phyloP scores from a whole-genome alignment of 2,329 filamentous ascomycete species.

The Plenodomus lindquistii region DNA sequence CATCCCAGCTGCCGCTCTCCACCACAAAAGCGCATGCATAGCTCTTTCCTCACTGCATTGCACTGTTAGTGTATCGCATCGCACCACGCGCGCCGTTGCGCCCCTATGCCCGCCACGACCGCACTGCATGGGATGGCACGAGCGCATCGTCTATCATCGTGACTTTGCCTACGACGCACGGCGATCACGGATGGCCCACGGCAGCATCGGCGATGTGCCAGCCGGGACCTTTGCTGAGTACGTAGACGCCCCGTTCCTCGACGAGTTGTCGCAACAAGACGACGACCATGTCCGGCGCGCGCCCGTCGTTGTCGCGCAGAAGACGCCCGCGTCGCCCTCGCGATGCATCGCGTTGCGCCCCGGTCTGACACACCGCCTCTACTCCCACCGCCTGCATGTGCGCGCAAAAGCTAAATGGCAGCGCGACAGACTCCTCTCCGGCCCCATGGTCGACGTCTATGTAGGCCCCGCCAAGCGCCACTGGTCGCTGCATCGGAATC shows the following conservation, averaged over 20 bases:
- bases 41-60: not conserved
- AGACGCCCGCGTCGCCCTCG: slow-evolving; percentile 8
- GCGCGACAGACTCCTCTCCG: slow-evolving; percentile 57
- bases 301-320: slow-evolving; percentile 16
- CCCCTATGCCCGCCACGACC: slow-evolving; percentile 29
- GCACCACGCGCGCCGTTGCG: slow-evolving; percentile 3
- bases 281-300: slow-evolving; percentile 7
- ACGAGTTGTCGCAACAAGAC: slow-evolving; percentile 11
- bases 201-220: slow-evolving; percentile 52
- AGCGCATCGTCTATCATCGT: slow-evolving; percentile 41
- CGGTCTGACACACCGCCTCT: slow-evolving; percentile 39
- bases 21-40: slow-evolving; percentile 1
- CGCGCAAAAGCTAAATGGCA: slow-evolving; percentile 51
- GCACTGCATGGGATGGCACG: slow-evolving; percentile 44
- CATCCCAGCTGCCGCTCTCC: slow-evolving; percentile 33
- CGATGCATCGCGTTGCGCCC: slow-evolving; percentile 36
- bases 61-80: not conserved
- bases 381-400: slow-evolving; percentile 45
- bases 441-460: slow-evolving; percentile 56
- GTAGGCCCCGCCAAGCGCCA: slow-evolving; percentile 53
- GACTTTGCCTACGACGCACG: slow-evolving; percentile 51
- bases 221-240: slow-evolving; percentile 59
- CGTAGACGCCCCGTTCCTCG: slow-evolving; percentile 40
- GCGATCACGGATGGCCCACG: slow-evolving; percentile 51
- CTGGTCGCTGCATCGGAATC: slow-evolving; percentile 58